Percentiles rank a stretch among this genome's conserved stretches.
These are phyloP conservation scores for Rhypophila decipiens DNA, from an alignment of 495 filamentous ascomycete genomes.

Conservation along the genomic window DNA sequence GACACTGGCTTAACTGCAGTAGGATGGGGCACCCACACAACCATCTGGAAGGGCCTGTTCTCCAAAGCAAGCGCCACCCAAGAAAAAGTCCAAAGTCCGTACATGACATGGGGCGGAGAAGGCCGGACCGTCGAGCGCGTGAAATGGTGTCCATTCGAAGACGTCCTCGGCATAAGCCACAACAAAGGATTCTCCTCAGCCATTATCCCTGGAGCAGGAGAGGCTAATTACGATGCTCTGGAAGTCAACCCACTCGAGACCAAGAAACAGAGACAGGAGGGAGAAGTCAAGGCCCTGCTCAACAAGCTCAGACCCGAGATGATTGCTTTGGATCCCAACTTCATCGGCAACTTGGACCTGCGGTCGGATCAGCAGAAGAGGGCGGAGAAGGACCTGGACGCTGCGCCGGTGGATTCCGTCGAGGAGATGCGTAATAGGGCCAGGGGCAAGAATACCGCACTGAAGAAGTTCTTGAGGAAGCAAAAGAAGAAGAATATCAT, in stretches of 20 bases:
- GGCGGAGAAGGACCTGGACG: slow-evolving; percentile 69
- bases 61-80: slow-evolving; percentile 57
- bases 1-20: slow-evolving; percentile 82
- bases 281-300: slow-evolving; percentile 80
- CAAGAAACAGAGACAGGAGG: slow-evolving; percentile 83
- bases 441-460: slow-evolving; percentile 83
- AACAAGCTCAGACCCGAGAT: slow-evolving; percentile 95
- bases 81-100: slow-evolving; percentile 78
- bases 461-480: slow-evolving; percentile 85
- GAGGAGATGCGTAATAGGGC: slow-evolving; percentile 64
- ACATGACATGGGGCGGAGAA: slow-evolving; percentile 89
- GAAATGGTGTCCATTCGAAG: slow-evolving; percentile 91
- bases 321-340: slow-evolving; percentile 89
- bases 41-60: slow-evolving; percentile 85
- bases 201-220: slow-evolving; percentile 86
- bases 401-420: slow-evolving; percentile 63
- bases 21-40: slow-evolving; percentile 85
- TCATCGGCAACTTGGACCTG: slow-evolving; percentile 78
- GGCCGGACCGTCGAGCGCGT: slow-evolving; percentile 74
- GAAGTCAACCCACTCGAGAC: slow-evolving; percentile 98
- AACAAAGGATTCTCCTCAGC: slow-evolving; percentile 80
- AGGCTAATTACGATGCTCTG: slow-evolving; percentile 91
- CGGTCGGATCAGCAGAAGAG: slow-evolving; percentile 64
- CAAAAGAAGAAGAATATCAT: slow-evolving; percentile 84
- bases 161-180: slow-evolving; percentile 81